A percentile compares a stretch with the other conserved stretches of the same genome.
Evolutionary conservation across 768 basidiomycete species (phyloP).

Genomic region (Pleurotus giganteus): DNA sequence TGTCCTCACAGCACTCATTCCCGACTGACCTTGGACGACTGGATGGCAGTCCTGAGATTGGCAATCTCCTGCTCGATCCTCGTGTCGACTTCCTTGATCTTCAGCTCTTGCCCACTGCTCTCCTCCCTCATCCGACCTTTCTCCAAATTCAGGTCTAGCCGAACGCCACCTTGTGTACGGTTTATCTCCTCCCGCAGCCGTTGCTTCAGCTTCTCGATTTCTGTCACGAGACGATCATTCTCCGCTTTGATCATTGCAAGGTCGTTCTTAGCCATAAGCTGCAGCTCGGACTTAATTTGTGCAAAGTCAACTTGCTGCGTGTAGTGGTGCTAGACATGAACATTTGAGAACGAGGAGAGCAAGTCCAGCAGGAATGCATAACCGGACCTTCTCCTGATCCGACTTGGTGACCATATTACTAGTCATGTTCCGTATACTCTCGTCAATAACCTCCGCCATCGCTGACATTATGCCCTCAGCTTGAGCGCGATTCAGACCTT

Average conservation of each 20-base stretch:
- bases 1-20: not conserved
- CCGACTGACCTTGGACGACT: slow-evolving; percentile 71
- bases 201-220: slow-evolving; percentile 95
- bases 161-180: slow-evolving; percentile 88
- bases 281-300: slow-evolving; percentile 92
- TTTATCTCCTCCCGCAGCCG: slow-evolving; percentile 89
- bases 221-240: slow-evolving; percentile 88
- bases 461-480: slow-evolving; percentile 97
- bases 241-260: slow-evolving; percentile 93
- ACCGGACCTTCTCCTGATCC: slow-evolving; percentile 89
- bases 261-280: slow-evolving; percentile 96
- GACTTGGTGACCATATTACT: slow-evolving; percentile 94
- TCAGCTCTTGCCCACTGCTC: slow-evolving; percentile 85
- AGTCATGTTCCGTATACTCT: slow-evolving; percentile 95
- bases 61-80: slow-evolving; percentile 96
- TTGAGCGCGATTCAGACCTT: slow-evolving; percentile 87
- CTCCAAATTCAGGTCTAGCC: slow-evolving; percentile 93
- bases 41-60: slow-evolving; percentile 75
- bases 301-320: slow-evolving; percentile 97
- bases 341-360: not conserved
- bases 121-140: slow-evolving; percentile 96
- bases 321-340: slow-evolving; percentile 68
- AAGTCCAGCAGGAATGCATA: not conserved
- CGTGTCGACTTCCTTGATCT: slow-evolving; percentile 98
- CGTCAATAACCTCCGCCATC: slow-evolving; percentile 96